A percentile compares a stretch with the other conserved stretches of the same genome.
phyloP scores from a whole-genome alignment of 352 stramenopile genomes.

The Phytophthora sansomeana region DNA sequence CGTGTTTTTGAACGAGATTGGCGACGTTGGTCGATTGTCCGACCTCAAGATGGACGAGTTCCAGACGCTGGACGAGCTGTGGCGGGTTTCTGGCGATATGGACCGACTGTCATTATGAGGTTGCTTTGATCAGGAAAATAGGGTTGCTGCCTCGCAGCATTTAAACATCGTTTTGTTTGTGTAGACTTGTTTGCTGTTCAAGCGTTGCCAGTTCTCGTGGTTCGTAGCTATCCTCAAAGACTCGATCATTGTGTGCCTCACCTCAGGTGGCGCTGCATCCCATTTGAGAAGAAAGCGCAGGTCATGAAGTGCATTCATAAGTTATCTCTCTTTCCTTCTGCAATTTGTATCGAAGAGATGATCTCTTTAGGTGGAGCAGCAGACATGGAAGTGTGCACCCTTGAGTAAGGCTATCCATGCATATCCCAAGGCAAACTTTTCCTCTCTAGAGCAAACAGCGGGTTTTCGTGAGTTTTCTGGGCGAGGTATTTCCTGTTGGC shows the following conservation, averaged over 20 bases:
- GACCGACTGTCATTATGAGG: constrained; percentile 81
- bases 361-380: too few species aligned
- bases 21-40: constrained; percentile 79
- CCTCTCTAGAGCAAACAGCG: too few species aligned
- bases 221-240: background rate
- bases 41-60: constrained; percentile 91
- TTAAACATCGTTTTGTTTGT: constrained; percentile 29
- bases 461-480: too few species aligned
- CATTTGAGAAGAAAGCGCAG: constrained; percentile 17
- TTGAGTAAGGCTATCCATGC: too few species aligned
- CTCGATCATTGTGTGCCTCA: constrained; percentile 6
- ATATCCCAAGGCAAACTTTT: too few species aligned
- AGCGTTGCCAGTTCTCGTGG: constrained; percentile 5
- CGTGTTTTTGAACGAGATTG: constrained; percentile 84
- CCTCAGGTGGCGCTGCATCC: constrained; percentile 24
- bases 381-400: too few species aligned
- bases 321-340: background rate
- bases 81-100: constrained; percentile 88
- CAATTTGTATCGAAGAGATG: constrained; percentile 2
- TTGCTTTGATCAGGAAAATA: constrained; percentile 25
- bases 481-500: too few species aligned
- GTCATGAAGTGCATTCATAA: too few species aligned
- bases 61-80: constrained; percentile 82
- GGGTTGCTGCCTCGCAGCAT: constrained; percentile 8
- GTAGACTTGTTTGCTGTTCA: constrained; percentile 24